These are phyloP conservation scores for Neolentinus lepideus DNA, from an alignment of 1,284 basidiomycete species.

Conservation along the genomic window DNA sequence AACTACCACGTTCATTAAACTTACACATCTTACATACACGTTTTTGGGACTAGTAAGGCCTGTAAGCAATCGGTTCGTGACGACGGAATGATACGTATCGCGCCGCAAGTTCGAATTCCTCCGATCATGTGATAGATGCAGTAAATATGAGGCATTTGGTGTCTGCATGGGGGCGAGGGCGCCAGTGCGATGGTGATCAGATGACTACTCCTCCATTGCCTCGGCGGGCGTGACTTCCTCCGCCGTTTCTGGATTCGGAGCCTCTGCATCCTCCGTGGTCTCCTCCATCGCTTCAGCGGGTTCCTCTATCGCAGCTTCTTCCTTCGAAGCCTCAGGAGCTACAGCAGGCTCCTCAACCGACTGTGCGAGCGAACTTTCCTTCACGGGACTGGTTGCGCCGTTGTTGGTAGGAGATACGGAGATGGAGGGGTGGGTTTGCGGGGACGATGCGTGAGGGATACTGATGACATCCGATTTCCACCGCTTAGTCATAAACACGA, in stretches of 20 bases:
- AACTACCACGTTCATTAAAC: neutral
- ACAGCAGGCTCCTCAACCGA: neutral
- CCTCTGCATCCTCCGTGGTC: neutral
- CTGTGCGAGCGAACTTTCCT: constrained; percentile 53
- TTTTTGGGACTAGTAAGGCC: neutral
- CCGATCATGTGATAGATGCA: neutral
- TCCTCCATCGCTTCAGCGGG: constrained; percentile 5
- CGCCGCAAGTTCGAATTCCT: neutral
- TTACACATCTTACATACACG: neutral
- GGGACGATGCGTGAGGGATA: constrained; percentile 72
- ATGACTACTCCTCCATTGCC: neutral
- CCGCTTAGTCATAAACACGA: constrained; percentile 8
- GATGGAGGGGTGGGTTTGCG: constrained; percentile 48
- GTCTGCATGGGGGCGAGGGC: too few relatives aligned
- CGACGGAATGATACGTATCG: neutral
- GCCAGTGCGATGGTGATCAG: too few relatives aligned
- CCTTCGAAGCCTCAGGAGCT: constrained; percentile 1
- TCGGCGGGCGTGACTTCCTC: neutral
- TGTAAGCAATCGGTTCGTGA: neutral
- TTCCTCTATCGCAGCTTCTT: constrained; percentile 3
- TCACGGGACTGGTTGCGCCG: constrained; percentile 45
- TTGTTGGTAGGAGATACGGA: constrained; percentile 65
- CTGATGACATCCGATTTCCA: constrained; percentile 25
- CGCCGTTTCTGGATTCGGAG: too few relatives aligned
- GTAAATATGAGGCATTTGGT: neutral